Percentiles rank a stretch among this genome's conserved stretches.
Conservation (phyloP, 257 asterid species). For the Mentha longifolia region DNA sequence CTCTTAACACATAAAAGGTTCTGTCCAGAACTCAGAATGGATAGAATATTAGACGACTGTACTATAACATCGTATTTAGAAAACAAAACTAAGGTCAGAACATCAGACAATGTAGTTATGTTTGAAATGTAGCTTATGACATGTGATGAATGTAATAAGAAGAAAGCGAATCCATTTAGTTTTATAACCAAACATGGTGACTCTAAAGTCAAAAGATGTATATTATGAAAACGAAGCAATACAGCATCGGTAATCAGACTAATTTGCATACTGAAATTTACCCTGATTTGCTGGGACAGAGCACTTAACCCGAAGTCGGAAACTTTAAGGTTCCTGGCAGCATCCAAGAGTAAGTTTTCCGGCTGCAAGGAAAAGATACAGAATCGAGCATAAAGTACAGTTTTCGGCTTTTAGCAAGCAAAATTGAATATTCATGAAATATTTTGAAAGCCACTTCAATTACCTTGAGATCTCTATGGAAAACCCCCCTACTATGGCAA, state of each 20-base stretch:
- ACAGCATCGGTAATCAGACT: background rate
- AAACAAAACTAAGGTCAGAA: background rate
- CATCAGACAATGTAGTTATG: background rate
- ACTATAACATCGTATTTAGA: no score
- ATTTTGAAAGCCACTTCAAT: background rate
- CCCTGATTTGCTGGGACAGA: conserved; percentile 96
- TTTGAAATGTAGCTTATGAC: background rate
- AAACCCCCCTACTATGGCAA: conserved; percentile 97
- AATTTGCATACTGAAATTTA: conserved; percentile 37
- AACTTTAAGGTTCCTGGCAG: conserved; percentile 83
- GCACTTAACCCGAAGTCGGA: conserved; percentile 98
- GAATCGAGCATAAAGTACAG: background rate
- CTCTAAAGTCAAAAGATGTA: background rate
- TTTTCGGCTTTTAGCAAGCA: background rate
- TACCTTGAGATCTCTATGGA: conserved; percentile 94
- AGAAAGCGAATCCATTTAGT: background rate
- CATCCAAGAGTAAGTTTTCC: conserved; percentile 81
- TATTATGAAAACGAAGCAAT: background rate
- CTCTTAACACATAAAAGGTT: background rate
- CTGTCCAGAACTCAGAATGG: background rate
- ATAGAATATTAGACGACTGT: no score
- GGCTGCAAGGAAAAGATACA: conserved; percentile 58
- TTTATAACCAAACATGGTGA: background rate
- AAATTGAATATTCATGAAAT: background rate
- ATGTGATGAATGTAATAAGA: background rate